Evolutionary conservation across 2,329 filamentous ascomycete genomes (phyloP).

Genomic region (Trichoderma harzianum): DNA sequence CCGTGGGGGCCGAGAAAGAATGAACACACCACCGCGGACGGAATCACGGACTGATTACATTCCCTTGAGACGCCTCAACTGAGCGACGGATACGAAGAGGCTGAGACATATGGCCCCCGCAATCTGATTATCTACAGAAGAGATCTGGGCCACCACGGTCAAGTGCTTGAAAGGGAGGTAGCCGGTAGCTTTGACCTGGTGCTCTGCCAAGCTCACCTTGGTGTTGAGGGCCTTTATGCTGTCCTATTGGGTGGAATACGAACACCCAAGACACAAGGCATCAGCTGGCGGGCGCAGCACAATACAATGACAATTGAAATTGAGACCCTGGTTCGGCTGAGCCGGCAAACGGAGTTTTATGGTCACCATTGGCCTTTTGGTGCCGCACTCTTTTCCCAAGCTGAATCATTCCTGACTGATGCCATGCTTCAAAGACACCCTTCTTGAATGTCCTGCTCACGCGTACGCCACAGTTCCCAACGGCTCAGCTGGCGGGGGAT

Average conservation of each 20-base stretch:
- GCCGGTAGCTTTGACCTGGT: background rate
- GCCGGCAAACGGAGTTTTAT: background rate
- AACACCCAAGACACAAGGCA: background rate
- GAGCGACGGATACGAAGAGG: background rate
- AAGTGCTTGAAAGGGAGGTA: background rate
- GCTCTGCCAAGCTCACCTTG: background rate
- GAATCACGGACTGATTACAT: background rate
- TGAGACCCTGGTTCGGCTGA: background rate
- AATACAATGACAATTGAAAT: background rate
- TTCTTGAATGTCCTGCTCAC: background rate
- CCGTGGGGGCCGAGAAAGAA: background rate
- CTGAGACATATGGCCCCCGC: background rate
- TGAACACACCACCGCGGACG: background rate
- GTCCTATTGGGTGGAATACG: background rate
- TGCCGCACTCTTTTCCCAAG: background rate
- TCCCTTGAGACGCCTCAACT: background rate
- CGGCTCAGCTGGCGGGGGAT: background rate
- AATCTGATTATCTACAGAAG: background rate
- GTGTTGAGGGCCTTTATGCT: background rate
- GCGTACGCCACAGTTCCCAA: background rate
- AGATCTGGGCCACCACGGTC: background rate
- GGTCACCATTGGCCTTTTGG: background rate
- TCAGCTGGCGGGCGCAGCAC: background rate
- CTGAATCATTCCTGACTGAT: background rate
- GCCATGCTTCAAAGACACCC: background rate